Conservation (phyloP, 73 alveolate species). For the Breviolum minutum region DNA sequence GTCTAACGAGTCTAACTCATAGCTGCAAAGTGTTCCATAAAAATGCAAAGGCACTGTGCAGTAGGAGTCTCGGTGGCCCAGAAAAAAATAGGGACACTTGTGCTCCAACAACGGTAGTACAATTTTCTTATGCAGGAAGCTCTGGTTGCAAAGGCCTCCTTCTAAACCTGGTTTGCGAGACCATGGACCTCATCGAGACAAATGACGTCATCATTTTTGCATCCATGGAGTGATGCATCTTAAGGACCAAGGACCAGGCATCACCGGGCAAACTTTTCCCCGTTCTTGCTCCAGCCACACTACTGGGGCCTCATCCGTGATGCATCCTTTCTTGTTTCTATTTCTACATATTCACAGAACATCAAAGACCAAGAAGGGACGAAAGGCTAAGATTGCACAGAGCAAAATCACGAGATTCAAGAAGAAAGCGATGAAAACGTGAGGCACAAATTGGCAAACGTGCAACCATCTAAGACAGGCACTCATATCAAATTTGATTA, state of each 20-base stretch:
- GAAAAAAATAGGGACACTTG: too few species aligned
- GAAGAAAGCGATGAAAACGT: background rate
- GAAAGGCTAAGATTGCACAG: background rate
- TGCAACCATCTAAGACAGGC: background rate
- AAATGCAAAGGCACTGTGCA: too few species aligned
- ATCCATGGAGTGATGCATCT: background rate
- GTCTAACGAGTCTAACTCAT: too few species aligned
- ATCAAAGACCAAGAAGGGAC: background rate
- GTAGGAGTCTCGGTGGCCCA: background rate
- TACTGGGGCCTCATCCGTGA: conserved; percentile 31
- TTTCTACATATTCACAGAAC: too few species aligned
- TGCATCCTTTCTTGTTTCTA: background rate
- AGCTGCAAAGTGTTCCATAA: too few species aligned
- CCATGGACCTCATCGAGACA: conserved; percentile 39
- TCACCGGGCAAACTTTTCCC: conserved; percentile 71
- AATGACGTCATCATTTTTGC: background rate
- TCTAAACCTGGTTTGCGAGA: conserved; percentile 44
- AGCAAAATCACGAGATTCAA: too few species aligned
- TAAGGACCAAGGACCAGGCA: background rate
- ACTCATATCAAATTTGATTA: conserved; percentile 62
- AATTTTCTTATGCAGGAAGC: too few species aligned
- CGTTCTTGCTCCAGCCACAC: conserved; percentile 52
- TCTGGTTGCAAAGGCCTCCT: background rate
- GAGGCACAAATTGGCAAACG: background rate
- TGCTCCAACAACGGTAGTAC: too few species aligned